Conservation (phyloP, 768 basidiomycete species). For the Boletellus ananas region DNA sequence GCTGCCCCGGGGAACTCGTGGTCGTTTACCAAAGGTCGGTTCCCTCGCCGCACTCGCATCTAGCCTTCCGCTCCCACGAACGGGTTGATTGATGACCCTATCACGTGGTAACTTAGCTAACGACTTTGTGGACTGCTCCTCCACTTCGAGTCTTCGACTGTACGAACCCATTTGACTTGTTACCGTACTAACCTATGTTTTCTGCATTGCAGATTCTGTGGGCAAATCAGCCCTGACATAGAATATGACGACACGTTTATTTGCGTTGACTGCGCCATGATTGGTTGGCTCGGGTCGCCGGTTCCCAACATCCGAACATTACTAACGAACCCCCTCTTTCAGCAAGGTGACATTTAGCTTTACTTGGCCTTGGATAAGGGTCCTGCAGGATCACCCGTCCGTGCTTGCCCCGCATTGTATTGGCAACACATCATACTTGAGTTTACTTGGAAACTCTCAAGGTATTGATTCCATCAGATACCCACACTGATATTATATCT, state of each 20-base stretch:
- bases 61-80: no score
- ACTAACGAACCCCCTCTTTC: not conserved
- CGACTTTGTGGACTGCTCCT: not conserved
- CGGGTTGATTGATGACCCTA: no score
- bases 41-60: no score
- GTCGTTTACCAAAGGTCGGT: no score
- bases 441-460: not conserved
- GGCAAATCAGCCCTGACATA: not conserved
- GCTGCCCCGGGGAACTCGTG: no score
- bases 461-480: not conserved
- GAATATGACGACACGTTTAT: not conserved
- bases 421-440: not conserved
- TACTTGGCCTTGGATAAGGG: not conserved
- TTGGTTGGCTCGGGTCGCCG: not conserved
- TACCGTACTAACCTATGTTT: not conserved
- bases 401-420: not conserved
- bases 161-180: no score
- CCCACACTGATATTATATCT: not conserved
- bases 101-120: not conserved
- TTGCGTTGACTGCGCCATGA: not conserved
- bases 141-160: no score
- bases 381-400: not conserved
- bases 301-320: not conserved
- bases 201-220: not conserved
- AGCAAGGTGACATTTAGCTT: not conserved